A percentile compares a stretch with the other conserved stretches of the same genome.
Evolutionary conservation across 1,139 yeast species (phyloP).

Genomic region (Yamadazyma sp.): DNA sequence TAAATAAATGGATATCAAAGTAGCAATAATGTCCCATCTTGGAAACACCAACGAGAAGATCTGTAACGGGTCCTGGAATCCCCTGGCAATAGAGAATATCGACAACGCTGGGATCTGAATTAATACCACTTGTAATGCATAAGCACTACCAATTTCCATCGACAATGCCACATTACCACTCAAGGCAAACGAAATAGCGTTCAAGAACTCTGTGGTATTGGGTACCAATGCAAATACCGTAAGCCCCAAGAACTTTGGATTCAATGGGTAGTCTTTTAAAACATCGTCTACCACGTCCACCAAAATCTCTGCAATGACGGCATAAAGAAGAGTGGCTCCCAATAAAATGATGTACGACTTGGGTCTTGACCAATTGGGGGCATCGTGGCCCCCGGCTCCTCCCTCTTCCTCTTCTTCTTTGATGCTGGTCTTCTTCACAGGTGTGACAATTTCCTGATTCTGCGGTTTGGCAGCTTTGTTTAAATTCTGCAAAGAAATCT

Average conservation of each 20-base stretch:
- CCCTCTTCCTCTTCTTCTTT: slow-evolving; percentile 15
- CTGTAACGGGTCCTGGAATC: slow-evolving; percentile 35
- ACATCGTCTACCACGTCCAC: slow-evolving; percentile 95
- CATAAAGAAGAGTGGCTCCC: slow-evolving; percentile 83
- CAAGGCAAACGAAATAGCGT: slow-evolving; percentile 95
- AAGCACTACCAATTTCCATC: slow-evolving; percentile 98
- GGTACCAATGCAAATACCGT: slow-evolving; percentile 96
- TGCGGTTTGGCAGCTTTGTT: slow-evolving; percentile 1
- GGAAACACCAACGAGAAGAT: slow-evolving; percentile 89
- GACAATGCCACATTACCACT: slow-evolving; percentile 94
- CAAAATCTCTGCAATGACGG: slow-evolving; percentile 89
- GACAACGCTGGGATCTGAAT: slow-evolving; percentile 92
- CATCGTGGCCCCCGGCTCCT: slow-evolving; percentile 73
- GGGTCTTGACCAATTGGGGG: slow-evolving; percentile 92
- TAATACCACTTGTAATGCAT: slow-evolving; percentile 94
- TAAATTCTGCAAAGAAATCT: slow-evolving; percentile 4
- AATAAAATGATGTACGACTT: slow-evolving; percentile 85
- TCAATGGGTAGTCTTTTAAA: slow-evolving; percentile 68
- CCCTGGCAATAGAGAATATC: slow-evolving; percentile 61
- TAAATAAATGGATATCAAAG: slow-evolving; percentile 80
- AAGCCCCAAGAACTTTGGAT: slow-evolving; percentile 88
- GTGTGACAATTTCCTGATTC: slow-evolving; percentile 7
- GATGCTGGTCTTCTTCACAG: slow-evolving; percentile 11
- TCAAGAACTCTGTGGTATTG: slow-evolving; percentile 92
- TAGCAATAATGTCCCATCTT: slow-evolving; percentile 90